Percentiles rank a stretch among this genome's conserved stretches.
Conservation (phyloP, 495 filamentous ascomycete genomes). For the Talaromyces wortmannii region DNA sequence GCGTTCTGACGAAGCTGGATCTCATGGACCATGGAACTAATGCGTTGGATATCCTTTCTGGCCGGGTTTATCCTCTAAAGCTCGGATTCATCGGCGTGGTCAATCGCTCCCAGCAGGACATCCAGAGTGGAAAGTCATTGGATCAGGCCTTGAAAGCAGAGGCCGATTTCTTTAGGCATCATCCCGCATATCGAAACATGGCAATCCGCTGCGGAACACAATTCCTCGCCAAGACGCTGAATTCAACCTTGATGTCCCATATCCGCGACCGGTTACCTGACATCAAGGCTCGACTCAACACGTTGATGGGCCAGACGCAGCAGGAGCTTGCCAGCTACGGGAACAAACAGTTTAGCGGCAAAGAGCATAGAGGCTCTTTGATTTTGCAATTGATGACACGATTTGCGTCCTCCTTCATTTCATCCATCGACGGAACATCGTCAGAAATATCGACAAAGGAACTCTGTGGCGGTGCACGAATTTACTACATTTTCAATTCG, state of each 20-base stretch:
- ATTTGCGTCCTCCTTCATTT: constrained; percentile 96
- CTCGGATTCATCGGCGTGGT: constrained; percentile 98
- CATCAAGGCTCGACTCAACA: constrained; percentile 97
- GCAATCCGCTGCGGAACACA: constrained; percentile 90
- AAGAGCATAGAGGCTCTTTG: constrained; percentile 90
- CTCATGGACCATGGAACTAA: constrained; percentile 99
- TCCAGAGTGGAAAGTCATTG: constrained; percentile 88
- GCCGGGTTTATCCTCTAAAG: constrained; percentile 93
- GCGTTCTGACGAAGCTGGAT: constrained; percentile 95
- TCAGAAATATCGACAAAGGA: constrained; percentile 99
- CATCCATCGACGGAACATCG: constrained; percentile 96
- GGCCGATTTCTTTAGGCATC: constrained; percentile 91
- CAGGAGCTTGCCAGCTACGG: constrained; percentile 98
- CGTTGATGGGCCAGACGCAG: constrained; percentile 97
- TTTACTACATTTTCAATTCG: constrained; percentile 99
- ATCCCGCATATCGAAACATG: constrained; percentile 97
- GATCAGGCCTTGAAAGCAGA: constrained; percentile 85
- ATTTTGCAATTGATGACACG: constrained; percentile 98
- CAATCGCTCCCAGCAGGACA: constrained; percentile 97
- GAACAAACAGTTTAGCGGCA: constrained; percentile 95
- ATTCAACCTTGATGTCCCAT: constrained; percentile 89
- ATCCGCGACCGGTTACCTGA: constrained; percentile 94
- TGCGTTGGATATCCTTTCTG: constrained; percentile 92
- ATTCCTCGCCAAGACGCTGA: constrained; percentile 90
- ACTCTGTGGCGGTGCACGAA: constrained; percentile 90